Evolutionary conservation across 2,329 filamentous ascomycete species (phyloP), one percentile per base, ranked within the genome.

Genomic region (Calonectria montana): DNA sequence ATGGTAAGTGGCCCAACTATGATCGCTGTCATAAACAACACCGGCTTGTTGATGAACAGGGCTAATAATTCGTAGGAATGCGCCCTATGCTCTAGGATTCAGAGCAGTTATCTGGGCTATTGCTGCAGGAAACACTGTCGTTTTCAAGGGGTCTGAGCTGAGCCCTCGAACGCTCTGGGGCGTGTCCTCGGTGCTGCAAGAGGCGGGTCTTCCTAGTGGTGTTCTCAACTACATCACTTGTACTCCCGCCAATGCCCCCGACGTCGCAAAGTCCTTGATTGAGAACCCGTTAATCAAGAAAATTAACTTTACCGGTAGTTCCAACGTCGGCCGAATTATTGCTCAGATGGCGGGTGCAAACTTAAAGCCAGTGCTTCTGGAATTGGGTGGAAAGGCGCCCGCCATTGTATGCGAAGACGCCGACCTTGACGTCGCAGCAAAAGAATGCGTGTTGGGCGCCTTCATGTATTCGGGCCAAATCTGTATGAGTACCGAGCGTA

Each of bases 381-480:
- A 89, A 75, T 82, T 88, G 3, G 87, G 87, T 10, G 87, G 87
- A 31, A 88, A 88, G 74, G 82, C 81, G 2, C 82, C 82, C 2
- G 80, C 83, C 3, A 78, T 88, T 6, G 83, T 88, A 0, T 80
- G 86, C 8, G 79, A 82, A 39, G 86, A 88, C 70, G 86, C 86
- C 0, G 82, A 88, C 71, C 74, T 88, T 2, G 81, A 83, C 31
- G 81, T 82, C 59, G 86, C 86, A 0, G 85, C 83, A 0, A 64
- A 74, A 18, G 68, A 79, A 16, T 79, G 78, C 50, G 74, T 72
- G 2, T 29, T 72, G 4, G 79, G 78, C 4, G 75, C 78, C 0
- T 79, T 75, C 59, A 77, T 94, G 72, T 89, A 96, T 81, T 86
- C 87, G 2, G 94, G 94, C 0, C 94, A 97, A 84, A 91, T 96